Percentiles rank a stretch among this genome's conserved stretches.
These are phyloP conservation scores for Hamamelis virginiana DNA, from an alignment of 164 flowering plant genomes.

Conservation along the genomic window DNA sequence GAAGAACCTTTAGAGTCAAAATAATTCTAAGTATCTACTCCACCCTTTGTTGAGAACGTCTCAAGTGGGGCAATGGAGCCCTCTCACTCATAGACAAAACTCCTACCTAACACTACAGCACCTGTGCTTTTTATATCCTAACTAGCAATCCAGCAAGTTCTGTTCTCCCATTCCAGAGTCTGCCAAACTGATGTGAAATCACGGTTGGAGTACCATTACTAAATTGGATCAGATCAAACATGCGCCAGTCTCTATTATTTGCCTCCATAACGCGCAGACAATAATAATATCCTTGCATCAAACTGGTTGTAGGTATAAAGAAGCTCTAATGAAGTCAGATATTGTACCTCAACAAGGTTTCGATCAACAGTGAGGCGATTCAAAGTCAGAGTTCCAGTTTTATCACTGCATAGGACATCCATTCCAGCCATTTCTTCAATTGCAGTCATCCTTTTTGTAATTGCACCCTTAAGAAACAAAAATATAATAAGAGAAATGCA, in stretches of 20 bases:
- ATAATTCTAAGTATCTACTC: background rate
- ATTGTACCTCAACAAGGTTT: constrained; percentile 69
- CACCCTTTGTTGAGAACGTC: background rate
- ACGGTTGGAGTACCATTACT: background rate
- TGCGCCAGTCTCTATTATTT: no score
- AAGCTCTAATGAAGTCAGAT: background rate
- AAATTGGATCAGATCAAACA: background rate
- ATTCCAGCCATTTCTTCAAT: constrained; percentile 94
- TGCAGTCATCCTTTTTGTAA: constrained; percentile 90
- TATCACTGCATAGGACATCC: constrained; percentile 93
- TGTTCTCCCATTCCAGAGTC: no score
- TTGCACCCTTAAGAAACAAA: constrained; percentile 60
- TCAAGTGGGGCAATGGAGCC: background rate
- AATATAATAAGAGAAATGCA: background rate
- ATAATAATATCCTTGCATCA: background rate
- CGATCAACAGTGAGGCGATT: constrained; percentile 81
- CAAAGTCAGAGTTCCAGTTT: constrained; percentile 87
- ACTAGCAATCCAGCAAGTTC: background rate
- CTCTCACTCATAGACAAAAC: background rate
- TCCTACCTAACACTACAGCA: background rate
- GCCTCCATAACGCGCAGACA: background rate
- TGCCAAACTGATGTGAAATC: background rate
- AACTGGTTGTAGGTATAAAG: background rate
- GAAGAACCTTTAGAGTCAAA: background rate
- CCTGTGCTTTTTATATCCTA: background rate